Evolutionary conservation across 805 yeast species (phyloP).

Genomic region (Saccharomycopsis sp.): DNA sequence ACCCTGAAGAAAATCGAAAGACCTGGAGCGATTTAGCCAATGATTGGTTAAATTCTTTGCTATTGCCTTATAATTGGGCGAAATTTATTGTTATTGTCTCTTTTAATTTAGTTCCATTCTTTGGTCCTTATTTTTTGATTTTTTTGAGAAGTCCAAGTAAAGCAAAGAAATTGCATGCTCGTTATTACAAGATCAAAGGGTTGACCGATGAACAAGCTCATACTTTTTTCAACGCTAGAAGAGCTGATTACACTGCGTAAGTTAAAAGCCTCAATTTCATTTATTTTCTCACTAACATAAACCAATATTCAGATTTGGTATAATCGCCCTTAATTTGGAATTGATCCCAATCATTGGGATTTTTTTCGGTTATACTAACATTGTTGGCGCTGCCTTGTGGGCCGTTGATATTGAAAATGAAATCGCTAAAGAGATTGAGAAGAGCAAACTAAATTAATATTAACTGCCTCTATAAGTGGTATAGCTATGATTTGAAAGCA

Average conservation of each 20-base stretch:
- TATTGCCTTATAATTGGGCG: slow-evolving; percentile 18
- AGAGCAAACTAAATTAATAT: slow-evolving; percentile 7
- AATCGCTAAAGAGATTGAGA: slow-evolving; percentile 7
- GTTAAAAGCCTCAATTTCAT: background rate
- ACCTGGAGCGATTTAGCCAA: too few species aligned
- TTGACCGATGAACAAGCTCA: slow-evolving; percentile 8
- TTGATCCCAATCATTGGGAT: slow-evolving; percentile 20
- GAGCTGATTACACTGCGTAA: slow-evolving; percentile 17
- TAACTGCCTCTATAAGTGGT: slow-evolving; percentile 85
- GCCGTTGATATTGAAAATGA: slow-evolving; percentile 18
- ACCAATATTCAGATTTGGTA: slow-evolving; percentile 12
- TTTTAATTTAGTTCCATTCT: slow-evolving; percentile 20
- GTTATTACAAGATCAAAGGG: slow-evolving; percentile 14
- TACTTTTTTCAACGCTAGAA: slow-evolving; percentile 18
- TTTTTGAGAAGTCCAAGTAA: slow-evolving; percentile 21
- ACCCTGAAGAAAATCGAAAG: slow-evolving; percentile 3
- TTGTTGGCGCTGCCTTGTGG: slow-evolving; percentile 22
- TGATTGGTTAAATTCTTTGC: slow-evolving; percentile 7
- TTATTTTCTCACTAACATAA: background rate
- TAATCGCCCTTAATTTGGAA: slow-evolving; percentile 21
- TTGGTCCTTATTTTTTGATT: slow-evolving; percentile 20
- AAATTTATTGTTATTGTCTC: slow-evolving; percentile 13
- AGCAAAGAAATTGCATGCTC: slow-evolving; percentile 17
- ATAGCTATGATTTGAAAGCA: slow-evolving; percentile 80
- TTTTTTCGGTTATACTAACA: slow-evolving; percentile 20